Evolutionary conservation across 768 basidiomycete species (phyloP).

Genomic region (Tricholoma saponaceum): DNA sequence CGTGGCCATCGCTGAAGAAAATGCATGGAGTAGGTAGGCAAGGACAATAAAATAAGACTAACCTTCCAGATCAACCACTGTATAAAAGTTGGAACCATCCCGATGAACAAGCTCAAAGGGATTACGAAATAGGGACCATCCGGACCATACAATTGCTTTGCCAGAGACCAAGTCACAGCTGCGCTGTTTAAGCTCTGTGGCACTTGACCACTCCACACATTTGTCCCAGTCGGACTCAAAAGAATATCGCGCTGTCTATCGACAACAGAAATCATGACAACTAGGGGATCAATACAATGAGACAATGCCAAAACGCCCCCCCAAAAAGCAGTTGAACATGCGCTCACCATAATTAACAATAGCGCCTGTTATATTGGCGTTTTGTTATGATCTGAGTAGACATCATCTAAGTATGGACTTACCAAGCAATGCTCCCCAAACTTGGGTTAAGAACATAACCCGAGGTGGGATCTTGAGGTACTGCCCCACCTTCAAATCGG

Average conservation of each 20-base stretch:
- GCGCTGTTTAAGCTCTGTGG: conserved; percentile 51
- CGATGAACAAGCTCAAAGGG: conserved; percentile 49
- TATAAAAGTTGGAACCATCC: conserved; percentile 46
- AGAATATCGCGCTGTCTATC: conserved; percentile 51
- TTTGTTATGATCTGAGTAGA: neutral
- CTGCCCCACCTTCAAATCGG: conserved; percentile 71
- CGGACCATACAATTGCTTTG: conserved; percentile 51
- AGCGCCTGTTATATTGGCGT: conserved; percentile 22
- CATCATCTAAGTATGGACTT: neutral
- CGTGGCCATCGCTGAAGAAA: conserved; percentile 45
- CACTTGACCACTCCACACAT: conserved; percentile 57
- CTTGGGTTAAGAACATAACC: conserved; percentile 42
- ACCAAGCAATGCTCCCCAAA: conserved; percentile 63
- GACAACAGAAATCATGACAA: conserved; percentile 56
- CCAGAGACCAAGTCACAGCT: conserved; percentile 63
- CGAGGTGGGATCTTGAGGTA: conserved; percentile 33
- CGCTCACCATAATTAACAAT: conserved; percentile 33
- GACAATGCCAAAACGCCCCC: neutral
- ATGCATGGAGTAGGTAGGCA: neutral
- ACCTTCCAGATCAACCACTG: conserved; percentile 56
- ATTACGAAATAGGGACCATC: conserved; percentile 54
- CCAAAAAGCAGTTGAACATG: neutral
- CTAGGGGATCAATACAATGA: conserved; percentile 21
- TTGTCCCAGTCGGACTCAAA: conserved; percentile 48
- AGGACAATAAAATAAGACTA: neutral